Conservation (phyloP, 345 rosid species). For the Raphanus raphanistrum region DNA sequence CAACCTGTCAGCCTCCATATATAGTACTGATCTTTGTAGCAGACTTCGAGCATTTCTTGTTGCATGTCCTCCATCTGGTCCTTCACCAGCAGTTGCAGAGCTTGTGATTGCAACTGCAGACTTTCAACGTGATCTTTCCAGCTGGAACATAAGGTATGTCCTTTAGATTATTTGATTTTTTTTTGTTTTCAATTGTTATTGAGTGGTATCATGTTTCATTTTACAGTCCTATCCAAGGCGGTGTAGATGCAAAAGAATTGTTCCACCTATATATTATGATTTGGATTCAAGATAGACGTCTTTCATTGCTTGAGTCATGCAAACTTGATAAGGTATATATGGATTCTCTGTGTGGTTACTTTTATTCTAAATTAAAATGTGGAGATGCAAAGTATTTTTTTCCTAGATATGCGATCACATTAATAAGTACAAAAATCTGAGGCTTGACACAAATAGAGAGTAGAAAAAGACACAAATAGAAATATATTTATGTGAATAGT, state of each 20-base stretch:
- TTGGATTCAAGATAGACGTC: slow-evolving; percentile 97
- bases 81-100: slow-evolving; percentile 84
- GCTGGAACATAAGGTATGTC: slow-evolving; percentile 77
- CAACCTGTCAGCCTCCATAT: slow-evolving; percentile 79
- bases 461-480: neutral
- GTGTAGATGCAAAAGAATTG: slow-evolving; percentile 93
- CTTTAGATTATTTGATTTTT: slow-evolving; percentile 19
- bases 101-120: slow-evolving; percentile 93
- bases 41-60: slow-evolving; percentile 86
- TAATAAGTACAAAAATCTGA: neutral
- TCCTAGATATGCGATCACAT: neutral
- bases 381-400: slow-evolving; percentile 8
- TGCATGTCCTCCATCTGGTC: slow-evolving; percentile 96
- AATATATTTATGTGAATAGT: neutral
- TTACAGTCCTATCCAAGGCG: slow-evolving; percentile 85
- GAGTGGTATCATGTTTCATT: slow-evolving; percentile 15
- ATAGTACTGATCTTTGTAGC: slow-evolving; percentile 85
- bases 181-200: slow-evolving; percentile 12
- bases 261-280: slow-evolving; percentile 91
- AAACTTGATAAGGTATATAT: slow-evolving; percentile 84
- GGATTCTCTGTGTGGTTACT: neutral
- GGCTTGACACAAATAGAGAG: neutral
- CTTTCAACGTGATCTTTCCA: slow-evolving; percentile 88
- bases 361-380: neutral
- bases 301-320: slow-evolving; percentile 84